phyloP scores from a whole-genome alignment of 208 protist species.

The Strigomonas culicis region DNA sequence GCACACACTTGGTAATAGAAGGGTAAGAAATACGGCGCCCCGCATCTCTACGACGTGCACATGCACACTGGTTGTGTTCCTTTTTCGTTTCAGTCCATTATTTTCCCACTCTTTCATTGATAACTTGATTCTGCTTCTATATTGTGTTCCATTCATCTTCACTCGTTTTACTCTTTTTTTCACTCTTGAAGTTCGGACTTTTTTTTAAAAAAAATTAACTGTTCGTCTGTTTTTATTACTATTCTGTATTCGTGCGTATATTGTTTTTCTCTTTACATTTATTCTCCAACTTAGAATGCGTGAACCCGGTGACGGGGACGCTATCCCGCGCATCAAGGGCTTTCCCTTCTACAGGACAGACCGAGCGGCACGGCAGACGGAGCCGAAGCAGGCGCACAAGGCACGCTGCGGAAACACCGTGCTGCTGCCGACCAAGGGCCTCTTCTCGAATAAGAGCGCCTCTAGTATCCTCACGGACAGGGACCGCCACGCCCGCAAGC shows the following conservation, averaged over 20 bases:
- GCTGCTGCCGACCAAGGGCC: too few relatives aligned
- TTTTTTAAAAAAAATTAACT: not conserved
- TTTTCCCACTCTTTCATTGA: not conserved
- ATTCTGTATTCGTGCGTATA: not conserved
- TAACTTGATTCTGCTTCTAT: not conserved
- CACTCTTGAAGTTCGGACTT: not conserved
- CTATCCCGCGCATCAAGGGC: not conserved
- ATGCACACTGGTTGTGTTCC: not conserved
- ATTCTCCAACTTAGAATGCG: not conserved
- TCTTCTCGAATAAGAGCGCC: not conserved
- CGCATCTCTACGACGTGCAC: too few relatives aligned
- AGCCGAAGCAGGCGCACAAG: not conserved
- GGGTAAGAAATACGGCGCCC: not conserved
- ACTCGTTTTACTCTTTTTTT: not conserved
- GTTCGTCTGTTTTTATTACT: not conserved
- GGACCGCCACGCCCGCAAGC: not conserved
- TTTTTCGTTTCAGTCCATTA: not conserved
- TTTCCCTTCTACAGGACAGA: not conserved
- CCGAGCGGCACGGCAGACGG: not conserved
- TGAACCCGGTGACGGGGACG: not conserved
- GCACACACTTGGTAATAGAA: not conserved
- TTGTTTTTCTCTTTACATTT: not conserved
- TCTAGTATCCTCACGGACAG: not conserved
- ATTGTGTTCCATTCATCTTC: not conserved
- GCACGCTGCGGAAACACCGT: too few relatives aligned